These are phyloP conservation scores for Tulasnella sp. DNA, from an alignment of 768 basidiomycete species.

Conservation along the genomic window DNA sequence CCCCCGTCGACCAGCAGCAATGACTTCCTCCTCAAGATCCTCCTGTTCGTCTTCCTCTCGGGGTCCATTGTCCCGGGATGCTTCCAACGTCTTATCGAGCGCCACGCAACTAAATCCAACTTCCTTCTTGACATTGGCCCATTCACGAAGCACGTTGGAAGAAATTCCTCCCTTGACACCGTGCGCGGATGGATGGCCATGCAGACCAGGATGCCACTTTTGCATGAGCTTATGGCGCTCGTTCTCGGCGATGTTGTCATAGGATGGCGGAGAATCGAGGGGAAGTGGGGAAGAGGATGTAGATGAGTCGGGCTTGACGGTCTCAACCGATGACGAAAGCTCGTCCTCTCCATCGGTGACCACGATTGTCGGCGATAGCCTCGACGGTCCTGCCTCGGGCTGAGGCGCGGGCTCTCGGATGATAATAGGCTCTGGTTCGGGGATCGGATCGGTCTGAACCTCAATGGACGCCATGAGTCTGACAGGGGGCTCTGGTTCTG, in stretches of 20 bases:
- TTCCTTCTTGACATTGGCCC: conserved; percentile 71
- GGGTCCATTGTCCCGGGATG: conserved; percentile 4
- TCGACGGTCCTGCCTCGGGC: conserved; percentile 33
- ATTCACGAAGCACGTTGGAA: conserved; percentile 61
- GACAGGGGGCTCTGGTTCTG: conserved; percentile 17
- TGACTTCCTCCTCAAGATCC: conserved; percentile 20
- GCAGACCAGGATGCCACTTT: conserved; percentile 57
- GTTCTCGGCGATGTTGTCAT: conserved; percentile 46
- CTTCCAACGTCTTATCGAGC: conserved; percentile 58
- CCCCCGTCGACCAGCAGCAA: conserved; percentile 24
- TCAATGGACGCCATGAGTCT: conserved; percentile 29
- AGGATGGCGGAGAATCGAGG: conserved; percentile 51
- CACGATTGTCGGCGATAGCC: conserved; percentile 38
- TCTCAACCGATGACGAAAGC: conserved; percentile 54
- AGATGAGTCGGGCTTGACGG: neutral
- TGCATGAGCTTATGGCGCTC: conserved; percentile 40
- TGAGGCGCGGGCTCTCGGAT: conserved; percentile 34
- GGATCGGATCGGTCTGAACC: conserved; percentile 32
- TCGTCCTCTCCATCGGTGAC: conserved; percentile 38
- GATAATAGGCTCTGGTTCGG: conserved; percentile 35
- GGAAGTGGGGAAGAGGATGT: conserved; percentile 36
- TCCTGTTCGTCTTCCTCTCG: conserved; percentile 11
- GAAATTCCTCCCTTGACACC: conserved; percentile 42
- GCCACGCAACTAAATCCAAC: conserved; percentile 68
- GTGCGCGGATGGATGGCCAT: conserved; percentile 19